Percentiles rank a stretch among this genome's conserved stretches.
phyloP scores from a whole-genome alignment of 352 stramenopile species.

The Albugo candida region DNA sequence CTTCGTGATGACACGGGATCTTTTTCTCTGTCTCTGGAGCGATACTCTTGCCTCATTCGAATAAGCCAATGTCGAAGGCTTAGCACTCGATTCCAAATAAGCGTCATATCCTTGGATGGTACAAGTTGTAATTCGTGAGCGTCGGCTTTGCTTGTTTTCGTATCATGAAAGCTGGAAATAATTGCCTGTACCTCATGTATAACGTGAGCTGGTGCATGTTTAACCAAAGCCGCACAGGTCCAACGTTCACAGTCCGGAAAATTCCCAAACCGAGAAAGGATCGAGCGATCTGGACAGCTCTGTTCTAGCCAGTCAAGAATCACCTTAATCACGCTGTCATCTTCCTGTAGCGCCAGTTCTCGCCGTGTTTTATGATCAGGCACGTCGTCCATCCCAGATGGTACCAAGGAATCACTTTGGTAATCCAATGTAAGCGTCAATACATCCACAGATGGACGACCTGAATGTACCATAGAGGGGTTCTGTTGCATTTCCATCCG shows the following conservation, averaged over 20 bases:
- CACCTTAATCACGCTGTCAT: constrained; percentile 3
- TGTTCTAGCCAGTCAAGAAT: constrained; percentile 66
- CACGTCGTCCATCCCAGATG: neutral
- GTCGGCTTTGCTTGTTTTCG: neutral
- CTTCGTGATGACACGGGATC: neutral
- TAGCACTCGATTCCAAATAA: constrained; percentile 65
- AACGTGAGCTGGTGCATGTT: constrained; percentile 55
- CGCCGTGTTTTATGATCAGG: neutral
- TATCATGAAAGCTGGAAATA: constrained; percentile 19
- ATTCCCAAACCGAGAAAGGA: constrained; percentile 50
- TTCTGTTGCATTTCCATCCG: constrained; percentile 15
- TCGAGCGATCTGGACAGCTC: constrained; percentile 44
- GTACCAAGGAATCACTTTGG: too few species aligned
- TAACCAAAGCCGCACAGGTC: constrained; percentile 55
- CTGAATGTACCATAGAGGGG: constrained; percentile 4
- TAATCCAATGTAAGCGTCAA: too few species aligned
- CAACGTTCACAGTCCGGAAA: constrained; percentile 51
- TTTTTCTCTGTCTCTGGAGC: constrained; percentile 14
- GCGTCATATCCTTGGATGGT: constrained; percentile 47
- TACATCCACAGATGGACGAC: neutral
- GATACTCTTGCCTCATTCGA: constrained; percentile 59
- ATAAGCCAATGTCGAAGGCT: constrained; percentile 72
- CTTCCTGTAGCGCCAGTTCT: neutral
- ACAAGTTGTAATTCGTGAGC: constrained; percentile 18
- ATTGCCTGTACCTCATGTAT: constrained; percentile 65